These are phyloP conservation scores for Musa acuminata DNA, from an alignment of 176 grass and related monocot genomes.

Conservation along the genomic window DNA sequence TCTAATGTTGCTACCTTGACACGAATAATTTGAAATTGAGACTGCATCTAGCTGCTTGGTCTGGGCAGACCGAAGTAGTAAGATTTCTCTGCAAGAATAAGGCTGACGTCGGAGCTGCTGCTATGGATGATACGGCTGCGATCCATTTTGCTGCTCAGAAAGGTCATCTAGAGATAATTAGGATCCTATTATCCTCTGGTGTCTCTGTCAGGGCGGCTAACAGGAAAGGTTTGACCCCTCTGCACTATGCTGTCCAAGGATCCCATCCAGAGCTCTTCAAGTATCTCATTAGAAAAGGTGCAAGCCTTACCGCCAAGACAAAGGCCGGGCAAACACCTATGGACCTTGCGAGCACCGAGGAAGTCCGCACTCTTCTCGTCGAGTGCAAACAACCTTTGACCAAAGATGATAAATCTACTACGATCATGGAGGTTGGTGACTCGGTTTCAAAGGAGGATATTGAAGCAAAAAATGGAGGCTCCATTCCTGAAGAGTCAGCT, in stretches of 20 bases:
- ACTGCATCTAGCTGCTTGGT: slow-evolving; percentile 91
- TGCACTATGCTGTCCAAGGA: slow-evolving; percentile 85
- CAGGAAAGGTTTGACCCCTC: slow-evolving; percentile 66
- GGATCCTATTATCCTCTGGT: slow-evolving; percentile 50
- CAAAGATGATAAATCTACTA: slow-evolving; percentile 33
- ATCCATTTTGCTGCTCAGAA: slow-evolving; percentile 97
- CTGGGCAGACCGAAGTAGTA: slow-evolving; percentile 78
- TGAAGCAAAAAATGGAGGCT: slow-evolving; percentile 8
- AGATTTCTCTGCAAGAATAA: slow-evolving; percentile 94
- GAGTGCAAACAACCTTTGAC: slow-evolving; percentile 46
- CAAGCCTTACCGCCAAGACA: slow-evolving; percentile 52
- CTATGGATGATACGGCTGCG: slow-evolving; percentile 75
- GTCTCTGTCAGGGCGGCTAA: slow-evolving; percentile 74
- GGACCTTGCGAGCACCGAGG: slow-evolving; percentile 64
- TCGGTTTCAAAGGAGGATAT: slow-evolving; percentile 13
- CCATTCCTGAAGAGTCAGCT: slow-evolving; percentile 21
- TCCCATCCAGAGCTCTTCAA: slow-evolving; percentile 70
- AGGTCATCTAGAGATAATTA: slow-evolving; percentile 65
- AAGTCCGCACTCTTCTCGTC: slow-evolving; percentile 49
- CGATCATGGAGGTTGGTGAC: slow-evolving; percentile 25
- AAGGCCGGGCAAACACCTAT: slow-evolving; percentile 73
- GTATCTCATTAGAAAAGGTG: slow-evolving; percentile 68
- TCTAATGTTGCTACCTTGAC: slow-evolving; percentile 25
- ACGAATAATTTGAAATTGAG: slow-evolving; percentile 38
- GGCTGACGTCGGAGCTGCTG: slow-evolving; percentile 63